phyloP scores from a whole-genome alignment of 2,329 filamentous ascomycete species.

The Sporothrix mexicana region DNA sequence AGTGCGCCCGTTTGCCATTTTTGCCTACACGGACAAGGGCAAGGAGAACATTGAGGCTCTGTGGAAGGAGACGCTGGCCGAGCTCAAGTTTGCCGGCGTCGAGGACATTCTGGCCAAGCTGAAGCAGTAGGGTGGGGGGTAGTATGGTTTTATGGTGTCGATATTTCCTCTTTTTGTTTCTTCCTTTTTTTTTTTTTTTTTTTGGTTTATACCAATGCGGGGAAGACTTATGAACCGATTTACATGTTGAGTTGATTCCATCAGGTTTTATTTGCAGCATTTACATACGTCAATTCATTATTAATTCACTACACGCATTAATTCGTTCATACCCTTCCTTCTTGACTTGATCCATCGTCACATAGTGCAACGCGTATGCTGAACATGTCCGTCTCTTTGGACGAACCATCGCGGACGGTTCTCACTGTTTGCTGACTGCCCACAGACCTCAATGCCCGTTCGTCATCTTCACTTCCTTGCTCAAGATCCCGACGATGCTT shows the following conservation, averaged over 20 bases:
- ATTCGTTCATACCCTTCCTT: neutral
- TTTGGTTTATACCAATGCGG: neutral
- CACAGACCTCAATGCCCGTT: slow-evolving; percentile 17
- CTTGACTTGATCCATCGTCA: slow-evolving; percentile 11
- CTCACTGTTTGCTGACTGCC: slow-evolving; percentile 2
- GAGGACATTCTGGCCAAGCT: slow-evolving; percentile 1
- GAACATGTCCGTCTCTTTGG: slow-evolving; percentile 20
- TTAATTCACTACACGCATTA: too few species aligned
- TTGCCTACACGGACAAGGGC: slow-evolving; percentile 47
- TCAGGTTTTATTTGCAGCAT: neutral
- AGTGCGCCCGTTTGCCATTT: slow-evolving; percentile 47
- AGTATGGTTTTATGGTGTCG: neutral
- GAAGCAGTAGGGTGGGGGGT: neutral
- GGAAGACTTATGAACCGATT: neutral
- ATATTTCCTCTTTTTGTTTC: neutral
- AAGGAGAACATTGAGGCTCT: slow-evolving; percentile 45
- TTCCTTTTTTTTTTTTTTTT: neutral
- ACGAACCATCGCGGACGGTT: neutral
- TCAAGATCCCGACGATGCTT: slow-evolving; percentile 7
- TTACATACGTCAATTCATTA: too few species aligned
- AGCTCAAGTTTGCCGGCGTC: slow-evolving; percentile 45
- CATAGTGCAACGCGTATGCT: slow-evolving; percentile 25
- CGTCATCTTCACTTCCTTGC: slow-evolving; percentile 5
- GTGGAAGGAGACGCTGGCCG: slow-evolving; percentile 49
- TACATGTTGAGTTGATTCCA: neutral